Percentiles rank a stretch among this genome's conserved stretches.
phyloP scores from a whole-genome alignment of 2,329 filamentous ascomycete genomes.

The Trichoderma koningiopsis region DNA sequence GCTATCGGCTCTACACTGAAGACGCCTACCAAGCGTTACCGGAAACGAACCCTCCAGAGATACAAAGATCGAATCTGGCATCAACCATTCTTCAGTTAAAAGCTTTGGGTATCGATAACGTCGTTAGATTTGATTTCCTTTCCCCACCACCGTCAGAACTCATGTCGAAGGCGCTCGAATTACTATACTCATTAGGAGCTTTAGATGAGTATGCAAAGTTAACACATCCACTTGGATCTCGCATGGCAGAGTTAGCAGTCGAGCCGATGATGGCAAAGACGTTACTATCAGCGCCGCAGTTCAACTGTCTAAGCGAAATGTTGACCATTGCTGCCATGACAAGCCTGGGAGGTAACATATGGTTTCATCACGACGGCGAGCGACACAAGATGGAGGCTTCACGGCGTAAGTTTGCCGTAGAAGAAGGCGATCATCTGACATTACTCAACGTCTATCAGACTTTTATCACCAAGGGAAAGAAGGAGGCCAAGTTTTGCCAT shows the following conservation, averaged over 20 bases:
- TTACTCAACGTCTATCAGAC: constrained; percentile 91
- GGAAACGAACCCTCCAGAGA: constrained; percentile 80
- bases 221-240: constrained; percentile 80
- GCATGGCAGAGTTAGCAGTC: constrained; percentile 91
- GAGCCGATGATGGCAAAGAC: constrained; percentile 96
- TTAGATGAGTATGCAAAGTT: constrained; percentile 89
- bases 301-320: constrained; percentile 81
- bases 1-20: constrained; percentile 90
- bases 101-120: constrained; percentile 91
- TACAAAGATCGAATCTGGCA: constrained; percentile 88
- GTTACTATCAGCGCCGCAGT: constrained; percentile 71
- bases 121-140: constrained; percentile 86
- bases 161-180: constrained; percentile 81
- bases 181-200: constrained; percentile 83
- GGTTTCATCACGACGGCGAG: constrained; percentile 77
- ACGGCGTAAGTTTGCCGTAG: constrained; percentile 80
- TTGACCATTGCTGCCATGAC: constrained; percentile 94
- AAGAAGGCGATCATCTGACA: constrained; percentile 92
- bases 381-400: constrained; percentile 74
- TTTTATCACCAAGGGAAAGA: constrained; percentile 80
- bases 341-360: constrained; percentile 78
- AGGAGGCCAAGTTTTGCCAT: constrained; percentile 83
- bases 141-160: constrained; percentile 83
- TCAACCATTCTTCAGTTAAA: constrained; percentile 89
- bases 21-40: constrained; percentile 64